These are phyloP conservation scores for Eucalyptus pauciflora DNA, from an alignment of 345 rosid species.

Conservation along the genomic window DNA sequence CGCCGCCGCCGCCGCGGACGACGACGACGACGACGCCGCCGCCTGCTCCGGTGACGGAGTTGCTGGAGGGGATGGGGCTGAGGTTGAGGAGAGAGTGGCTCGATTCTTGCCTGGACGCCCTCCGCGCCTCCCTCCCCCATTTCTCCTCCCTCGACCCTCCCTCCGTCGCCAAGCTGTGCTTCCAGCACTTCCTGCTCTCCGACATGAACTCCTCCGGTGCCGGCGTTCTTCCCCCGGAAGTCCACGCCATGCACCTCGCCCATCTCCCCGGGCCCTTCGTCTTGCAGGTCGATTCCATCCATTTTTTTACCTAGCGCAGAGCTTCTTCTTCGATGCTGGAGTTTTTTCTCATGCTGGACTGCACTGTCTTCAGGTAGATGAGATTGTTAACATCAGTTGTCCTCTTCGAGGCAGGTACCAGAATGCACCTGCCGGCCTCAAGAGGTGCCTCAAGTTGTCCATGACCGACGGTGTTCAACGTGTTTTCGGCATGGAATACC, in stretches of 20 bases:
- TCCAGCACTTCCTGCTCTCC: conserved; percentile 59
- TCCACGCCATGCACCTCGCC: conserved; percentile 53
- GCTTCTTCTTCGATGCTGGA: neutral
- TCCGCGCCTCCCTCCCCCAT: conserved; percentile 27
- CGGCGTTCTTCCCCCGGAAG: conserved; percentile 66
- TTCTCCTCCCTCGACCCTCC: conserved; percentile 27
- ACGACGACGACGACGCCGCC: neutral
- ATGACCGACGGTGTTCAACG: conserved; percentile 94
- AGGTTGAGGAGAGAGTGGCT: conserved; percentile 63
- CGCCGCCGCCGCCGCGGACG: no score
- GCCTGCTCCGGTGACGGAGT: conserved; percentile 27
- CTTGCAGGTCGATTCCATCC: conserved; percentile 44
- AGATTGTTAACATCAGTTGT: conserved; percentile 69
- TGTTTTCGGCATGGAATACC: conserved; percentile 83
- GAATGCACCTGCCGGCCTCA: conserved; percentile 52
- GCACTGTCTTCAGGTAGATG: conserved; percentile 63
- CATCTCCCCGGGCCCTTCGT: conserved; percentile 83
- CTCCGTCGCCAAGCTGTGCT: conserved; percentile 70
- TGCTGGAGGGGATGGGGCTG: conserved; percentile 46
- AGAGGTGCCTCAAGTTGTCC: conserved; percentile 86
- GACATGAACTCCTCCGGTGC: conserved; percentile 75
- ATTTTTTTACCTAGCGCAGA: neutral
- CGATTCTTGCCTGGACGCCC: conserved; percentile 35
- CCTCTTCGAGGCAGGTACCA: conserved; percentile 73
- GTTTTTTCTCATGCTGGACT: neutral